Percentiles rank a stretch among this genome's conserved stretches.
Evolutionary conservation across 192 early-diverging fungal genomes (phyloP).

Genomic region (Dispira simplex): DNA sequence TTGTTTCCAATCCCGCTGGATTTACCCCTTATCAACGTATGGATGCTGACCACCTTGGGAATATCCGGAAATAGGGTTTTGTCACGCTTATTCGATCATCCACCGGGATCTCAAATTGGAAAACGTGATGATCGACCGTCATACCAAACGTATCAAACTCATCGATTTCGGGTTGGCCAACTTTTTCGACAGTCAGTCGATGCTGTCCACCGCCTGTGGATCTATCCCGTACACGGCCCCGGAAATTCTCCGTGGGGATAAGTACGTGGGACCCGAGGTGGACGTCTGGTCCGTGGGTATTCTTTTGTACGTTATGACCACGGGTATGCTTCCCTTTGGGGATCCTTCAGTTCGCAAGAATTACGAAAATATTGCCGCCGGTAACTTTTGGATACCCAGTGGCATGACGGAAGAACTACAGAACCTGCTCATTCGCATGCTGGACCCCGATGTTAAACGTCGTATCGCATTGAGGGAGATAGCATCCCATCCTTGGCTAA

Average conservation of each 20-base stretch:
- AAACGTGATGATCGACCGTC: slow-evolving; percentile 53
- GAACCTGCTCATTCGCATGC: slow-evolving; percentile 27
- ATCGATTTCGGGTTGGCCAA: slow-evolving; percentile 92
- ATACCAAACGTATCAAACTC: slow-evolving; percentile 42
- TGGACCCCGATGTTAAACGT: slow-evolving; percentile 19
- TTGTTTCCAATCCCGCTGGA: too few relatives aligned
- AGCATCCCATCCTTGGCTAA: slow-evolving; percentile 22
- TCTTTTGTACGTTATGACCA: slow-evolving; percentile 75
- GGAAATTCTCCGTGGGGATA: slow-evolving; percentile 84
- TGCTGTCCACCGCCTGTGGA: slow-evolving; percentile 82
- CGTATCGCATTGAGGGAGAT: slow-evolving; percentile 21
- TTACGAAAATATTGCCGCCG: slow-evolving; percentile 37
- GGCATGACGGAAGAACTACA: slow-evolving; percentile 20
- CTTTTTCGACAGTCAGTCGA: slow-evolving; percentile 42
- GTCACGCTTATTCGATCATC: slow-evolving; percentile 58
- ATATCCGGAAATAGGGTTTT: slow-evolving; percentile 13
- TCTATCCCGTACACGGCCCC: slow-evolving; percentile 78
- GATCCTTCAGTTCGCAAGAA: slow-evolving; percentile 27
- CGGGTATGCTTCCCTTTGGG: slow-evolving; percentile 45
- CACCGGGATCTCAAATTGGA: slow-evolving; percentile 86
- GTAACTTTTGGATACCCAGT: slow-evolving; percentile 21
- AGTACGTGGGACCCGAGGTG: slow-evolving; percentile 85
- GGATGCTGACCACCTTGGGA: too few relatives aligned
- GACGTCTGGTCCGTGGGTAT: slow-evolving; percentile 95
- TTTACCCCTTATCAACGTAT: too few relatives aligned